phyloP scores from a whole-genome alignment of 1,284 basidiomycete genomes.

The Takashimella tepidaria region DNA sequence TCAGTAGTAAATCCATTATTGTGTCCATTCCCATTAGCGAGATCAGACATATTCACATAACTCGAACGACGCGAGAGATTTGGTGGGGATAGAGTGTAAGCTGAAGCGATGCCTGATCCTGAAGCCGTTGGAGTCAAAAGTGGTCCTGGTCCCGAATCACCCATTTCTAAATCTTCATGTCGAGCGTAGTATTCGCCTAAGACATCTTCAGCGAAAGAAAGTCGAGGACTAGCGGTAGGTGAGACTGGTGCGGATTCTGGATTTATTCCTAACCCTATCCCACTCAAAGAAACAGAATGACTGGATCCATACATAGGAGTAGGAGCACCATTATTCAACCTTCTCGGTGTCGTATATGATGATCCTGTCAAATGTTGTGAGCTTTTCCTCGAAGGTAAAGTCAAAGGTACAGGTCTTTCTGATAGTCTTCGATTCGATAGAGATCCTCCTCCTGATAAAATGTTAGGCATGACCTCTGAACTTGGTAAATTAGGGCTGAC shows the following conservation, averaged over 20 bases:
- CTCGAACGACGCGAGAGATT: constrained; percentile 33
- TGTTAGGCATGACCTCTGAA: constrained; percentile 11
- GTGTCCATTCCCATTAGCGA: not conserved
- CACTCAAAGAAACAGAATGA: not conserved
- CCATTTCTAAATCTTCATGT: constrained; percentile 7
- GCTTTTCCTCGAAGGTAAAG: constrained; percentile 36
- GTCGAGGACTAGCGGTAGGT: constrained; percentile 10
- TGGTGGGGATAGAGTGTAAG: constrained; percentile 12
- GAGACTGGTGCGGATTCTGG: constrained; percentile 3
- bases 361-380: constrained; percentile 25
- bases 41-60: constrained; percentile 24
- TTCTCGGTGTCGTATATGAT: constrained; percentile 4
- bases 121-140: not conserved
- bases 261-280: not conserved
- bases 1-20: constrained; percentile 4
- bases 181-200: not conserved
- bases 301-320: not conserved
- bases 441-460: not conserved
- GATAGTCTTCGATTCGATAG: constrained; percentile 12
- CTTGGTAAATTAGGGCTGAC: constrained; percentile 14
- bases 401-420: constrained; percentile 30
- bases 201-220: not conserved
- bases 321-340: not conserved
- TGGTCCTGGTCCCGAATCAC: not conserved
- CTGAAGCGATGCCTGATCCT: not conserved